Evolutionary conservation across 169 alveolate species (phyloP).

Genomic region (Eimeria maxima): DNA sequence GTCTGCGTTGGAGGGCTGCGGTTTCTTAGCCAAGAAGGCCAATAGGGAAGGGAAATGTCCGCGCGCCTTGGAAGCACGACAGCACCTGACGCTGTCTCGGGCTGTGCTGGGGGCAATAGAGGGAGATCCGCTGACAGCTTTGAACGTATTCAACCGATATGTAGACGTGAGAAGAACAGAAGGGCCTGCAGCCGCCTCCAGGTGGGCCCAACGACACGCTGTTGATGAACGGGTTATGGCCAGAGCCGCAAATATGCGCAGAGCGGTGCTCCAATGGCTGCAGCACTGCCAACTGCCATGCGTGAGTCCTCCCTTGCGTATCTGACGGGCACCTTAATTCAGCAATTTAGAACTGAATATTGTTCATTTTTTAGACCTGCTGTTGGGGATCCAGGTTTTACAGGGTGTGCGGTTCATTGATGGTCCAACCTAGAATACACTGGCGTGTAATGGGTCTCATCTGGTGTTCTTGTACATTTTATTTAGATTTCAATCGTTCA

Average conservation of each 20-base stretch:
- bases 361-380: not conserved
- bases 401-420: not conserved
- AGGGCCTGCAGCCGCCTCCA: slow-evolving; percentile 66
- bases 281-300: slow-evolving; percentile 35
- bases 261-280: slow-evolving; percentile 35
- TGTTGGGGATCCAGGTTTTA: not conserved
- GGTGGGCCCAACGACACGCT: slow-evolving; percentile 53
- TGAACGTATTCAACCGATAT: slow-evolving; percentile 50
- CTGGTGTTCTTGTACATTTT: too few relatives aligned
- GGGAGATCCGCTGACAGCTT: slow-evolving; percentile 61
- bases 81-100: slow-evolving; percentile 62
- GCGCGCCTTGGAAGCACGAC: slow-evolving; percentile 66
- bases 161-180: not conserved
- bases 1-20: slow-evolving; percentile 39
- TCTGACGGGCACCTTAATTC: not conserved
- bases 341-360: not conserved
- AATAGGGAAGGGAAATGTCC: not conserved
- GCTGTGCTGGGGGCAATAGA: slow-evolving; percentile 57
- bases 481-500: not conserved
- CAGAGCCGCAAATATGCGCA: slow-evolving; percentile 40
- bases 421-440: not conserved
- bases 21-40: slow-evolving; percentile 8
- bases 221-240: slow-evolving; percentile 46
- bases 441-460: not conserved
- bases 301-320: not conserved